Evolutionary conservation across 108 stramenopile species (phyloP), one percentile per base, ranked within the genome.

Genomic region (Nitzschia sp.): DNA sequence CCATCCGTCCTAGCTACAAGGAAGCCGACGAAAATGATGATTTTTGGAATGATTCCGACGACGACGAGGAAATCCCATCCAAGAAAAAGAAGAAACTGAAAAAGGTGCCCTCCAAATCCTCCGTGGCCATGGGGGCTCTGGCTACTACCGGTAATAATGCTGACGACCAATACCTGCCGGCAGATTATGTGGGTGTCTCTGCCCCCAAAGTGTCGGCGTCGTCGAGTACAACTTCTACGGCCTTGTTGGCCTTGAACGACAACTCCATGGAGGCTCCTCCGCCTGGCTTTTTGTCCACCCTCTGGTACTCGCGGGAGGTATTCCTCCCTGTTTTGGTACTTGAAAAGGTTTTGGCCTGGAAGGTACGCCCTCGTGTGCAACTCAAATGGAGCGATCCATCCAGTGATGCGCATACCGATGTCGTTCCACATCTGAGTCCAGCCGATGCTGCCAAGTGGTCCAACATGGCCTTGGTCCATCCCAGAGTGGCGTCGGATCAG

Each of bases 321-420:
- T 85, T 89, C 57, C 55, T 84, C 17, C 78, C 89, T 62, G 78
- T 89, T 14, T 94, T 82, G 67, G 92, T 91, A 0, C 48, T 94
- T 53, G 92, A 94, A 51, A 94, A 94, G 69, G 77, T 91, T 57
- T 51, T 87, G 6, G 89, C 79, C 5, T 94, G 85, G 86, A 94
- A 86, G 64, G 81, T 78, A 12, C 71, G 92, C 29, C 70, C 79
- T 19, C 75, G 79, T 42, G 63, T 74, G 5, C 26, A 58, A 24
- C 66, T 90, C 38, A 83, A 90, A 80, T 72, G 65, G 73, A 34
- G 29, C 29, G 63, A 55, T 20, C 57, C 69, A 19, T 11, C 29
- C 46, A 15, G 21, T 57, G 8, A 56, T 14, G 17, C 12, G 19
- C 10, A 58, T 14, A 38, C 41, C 1, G 41, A 43, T 24, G 43